Evolutionary conservation across 805 yeast species (phyloP), one percentile per base, ranked within the genome.

Genomic region (Spathaspora arborariae): DNA sequence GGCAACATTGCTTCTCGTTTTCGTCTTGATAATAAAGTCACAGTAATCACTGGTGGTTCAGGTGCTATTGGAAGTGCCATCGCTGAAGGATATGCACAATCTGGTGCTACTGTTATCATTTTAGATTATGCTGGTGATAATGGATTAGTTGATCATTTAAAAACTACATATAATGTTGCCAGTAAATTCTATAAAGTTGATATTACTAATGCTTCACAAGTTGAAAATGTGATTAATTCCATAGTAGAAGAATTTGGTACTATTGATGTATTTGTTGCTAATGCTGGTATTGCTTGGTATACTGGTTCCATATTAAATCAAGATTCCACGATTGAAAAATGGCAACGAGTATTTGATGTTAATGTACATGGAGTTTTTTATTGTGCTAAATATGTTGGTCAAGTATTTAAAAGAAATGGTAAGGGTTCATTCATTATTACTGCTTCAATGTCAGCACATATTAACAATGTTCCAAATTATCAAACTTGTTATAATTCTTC

Each of bases 401-500:
- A 70, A 53, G 74, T 83, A 47, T 90, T 90, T 76, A 79, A 80
- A 63, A 69, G 77, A 57, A 89, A 86, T 59, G 85, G 87, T 15
- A 67, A 65, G 49, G 96, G 97, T 26, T 84, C 95, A 1, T 73
- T 90, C 56, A 81, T 89, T 55, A 76, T 86, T 65, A 89, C 97
- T 4, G 90, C 95, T 4, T 87, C 96, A 35, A 89, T 89, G 87
- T 85, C 94, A 21, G 96, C 88, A 13, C 89, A 84, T 68, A 83
- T 90, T 57, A 94, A 82, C 57, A 89, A 89, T 65, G 80, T 82
- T 51, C 97, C 97, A 20, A 94, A 90, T 65, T 73, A 81, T 61
- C 96, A 89, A 69, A 85, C 96, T 11, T 81, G 85, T 35, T 88
- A 88, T 72, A 88, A 88, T 59, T 88, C 89, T 13, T 86, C 90